A percentile compares a stretch with the other conserved stretches of the same genome.
phyloP scores from a whole-genome alignment of 768 basidiomycete species.

The Hydnum rufescens region DNA sequence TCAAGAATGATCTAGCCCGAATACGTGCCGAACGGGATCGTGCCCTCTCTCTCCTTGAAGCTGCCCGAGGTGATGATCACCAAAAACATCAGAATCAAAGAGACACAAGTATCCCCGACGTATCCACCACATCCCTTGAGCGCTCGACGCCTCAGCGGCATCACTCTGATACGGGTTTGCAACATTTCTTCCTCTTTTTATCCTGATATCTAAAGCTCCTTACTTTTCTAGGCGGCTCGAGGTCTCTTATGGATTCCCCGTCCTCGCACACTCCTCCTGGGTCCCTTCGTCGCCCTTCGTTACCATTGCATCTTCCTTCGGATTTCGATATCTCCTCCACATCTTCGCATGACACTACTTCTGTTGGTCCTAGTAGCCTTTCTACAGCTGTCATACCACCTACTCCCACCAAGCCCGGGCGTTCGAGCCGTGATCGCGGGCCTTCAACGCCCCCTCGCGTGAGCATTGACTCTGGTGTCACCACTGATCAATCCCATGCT shows the following conservation, averaged over 20 bases:
- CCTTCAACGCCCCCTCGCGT: neutral
- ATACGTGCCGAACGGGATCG: constrained; percentile 62
- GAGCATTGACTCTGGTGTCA: neutral
- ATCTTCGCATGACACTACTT: neutral
- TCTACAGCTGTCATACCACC: neutral
- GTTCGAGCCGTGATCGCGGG: neutral
- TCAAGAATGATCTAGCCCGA: constrained; percentile 41
- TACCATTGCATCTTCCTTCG: neutral
- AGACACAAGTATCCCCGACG: constrained; percentile 19
- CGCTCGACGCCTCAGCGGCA: neutral
- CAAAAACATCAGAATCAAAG: neutral
- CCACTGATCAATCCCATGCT: neutral
- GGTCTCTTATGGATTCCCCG: neutral
- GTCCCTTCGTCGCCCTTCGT: neutral
- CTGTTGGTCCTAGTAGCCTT: neutral
- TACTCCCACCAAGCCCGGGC: neutral
- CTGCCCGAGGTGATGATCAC: neutral
- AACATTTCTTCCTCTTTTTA: neutral
- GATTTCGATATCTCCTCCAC: neutral
- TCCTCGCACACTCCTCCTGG: neutral
- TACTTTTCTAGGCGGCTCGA: neutral
- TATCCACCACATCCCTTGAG: constrained; percentile 8
- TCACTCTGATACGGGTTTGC: neutral
- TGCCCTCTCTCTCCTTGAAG: constrained; percentile 23
- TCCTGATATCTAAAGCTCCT: neutral